A percentile compares a stretch with the other conserved stretches of the same genome.
Conservation (phyloP, 2,329 filamentous ascomycete genomes). For the Microdochium nivale region DNA sequence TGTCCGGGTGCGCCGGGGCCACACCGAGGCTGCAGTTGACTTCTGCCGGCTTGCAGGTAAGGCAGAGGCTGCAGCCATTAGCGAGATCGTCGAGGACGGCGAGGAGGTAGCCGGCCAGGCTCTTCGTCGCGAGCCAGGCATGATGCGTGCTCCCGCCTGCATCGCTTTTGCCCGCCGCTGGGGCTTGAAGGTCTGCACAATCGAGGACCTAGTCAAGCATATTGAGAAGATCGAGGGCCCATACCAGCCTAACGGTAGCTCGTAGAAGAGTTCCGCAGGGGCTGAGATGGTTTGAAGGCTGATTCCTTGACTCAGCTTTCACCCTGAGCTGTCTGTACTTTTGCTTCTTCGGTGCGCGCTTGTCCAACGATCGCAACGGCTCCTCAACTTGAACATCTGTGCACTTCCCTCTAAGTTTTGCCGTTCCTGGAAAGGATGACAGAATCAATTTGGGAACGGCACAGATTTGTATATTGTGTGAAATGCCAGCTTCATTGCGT, state of each 20-base stretch:
- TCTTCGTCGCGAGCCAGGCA: constrained; percentile 60
- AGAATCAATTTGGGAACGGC: no score
- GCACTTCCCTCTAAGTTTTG: no score
- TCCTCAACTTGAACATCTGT: no score
- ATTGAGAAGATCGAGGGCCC: constrained; percentile 65
- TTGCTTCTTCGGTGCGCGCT: no score
- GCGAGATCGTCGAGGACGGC: constrained; percentile 85
- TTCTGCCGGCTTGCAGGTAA: constrained; percentile 81
- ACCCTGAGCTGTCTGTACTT: no score
- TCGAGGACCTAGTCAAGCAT: constrained; percentile 78
- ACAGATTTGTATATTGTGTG: no score
- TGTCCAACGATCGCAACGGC: no score
- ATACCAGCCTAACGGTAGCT: not conserved
- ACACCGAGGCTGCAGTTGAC: constrained; percentile 91
- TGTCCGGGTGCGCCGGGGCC: constrained; percentile 69
- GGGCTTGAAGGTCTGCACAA: constrained; percentile 90
- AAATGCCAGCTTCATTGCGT: no score
- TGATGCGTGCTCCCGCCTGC: constrained; percentile 87
- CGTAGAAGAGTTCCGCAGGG: not conserved
- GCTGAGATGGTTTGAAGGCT: no score
- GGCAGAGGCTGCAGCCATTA: constrained; percentile 70
- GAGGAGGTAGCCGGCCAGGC: constrained; percentile 61
- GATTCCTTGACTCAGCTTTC: no score
- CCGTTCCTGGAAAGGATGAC: no score
- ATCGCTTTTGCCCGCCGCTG: constrained; percentile 79